Conservation (phyloP, 2,329 filamentous ascomycete genomes). For the Pseudogymnoascus sp. region DNA sequence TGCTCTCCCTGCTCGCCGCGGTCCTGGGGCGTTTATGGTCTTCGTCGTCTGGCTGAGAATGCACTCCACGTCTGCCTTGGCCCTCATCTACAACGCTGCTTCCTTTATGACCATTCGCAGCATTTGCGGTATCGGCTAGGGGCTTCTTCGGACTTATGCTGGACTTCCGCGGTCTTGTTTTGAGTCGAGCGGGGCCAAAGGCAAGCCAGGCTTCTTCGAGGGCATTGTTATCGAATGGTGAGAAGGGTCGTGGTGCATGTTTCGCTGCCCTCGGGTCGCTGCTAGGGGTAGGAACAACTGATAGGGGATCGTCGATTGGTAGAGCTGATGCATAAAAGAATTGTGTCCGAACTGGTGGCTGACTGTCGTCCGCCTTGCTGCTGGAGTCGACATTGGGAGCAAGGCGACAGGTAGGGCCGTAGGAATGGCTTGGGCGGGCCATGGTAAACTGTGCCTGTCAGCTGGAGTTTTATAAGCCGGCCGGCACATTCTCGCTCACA, state of each 20-base stretch:
- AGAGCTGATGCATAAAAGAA: conserved; percentile 82
- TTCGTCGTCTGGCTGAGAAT: not conserved
- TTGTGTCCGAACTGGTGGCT: conserved; percentile 57
- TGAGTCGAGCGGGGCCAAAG: conserved; percentile 39
- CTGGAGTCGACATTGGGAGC: conserved; percentile 16
- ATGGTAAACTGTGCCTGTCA: conserved; percentile 20
- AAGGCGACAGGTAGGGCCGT: conserved; percentile 27
- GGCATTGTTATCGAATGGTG: conserved; percentile 67
- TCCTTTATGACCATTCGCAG: not conserved
- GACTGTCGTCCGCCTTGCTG: conserved; percentile 32
- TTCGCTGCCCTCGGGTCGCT: conserved; percentile 46
- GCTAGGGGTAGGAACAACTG: conserved; percentile 48
- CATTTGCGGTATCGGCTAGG: not conserved
- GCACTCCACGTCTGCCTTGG: not conserved
- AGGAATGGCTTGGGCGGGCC: conserved; percentile 26
- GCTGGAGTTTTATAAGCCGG: not conserved
- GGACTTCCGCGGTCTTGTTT: not conserved
- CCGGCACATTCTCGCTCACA: not conserved
- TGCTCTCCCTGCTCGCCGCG: conserved; percentile 3
- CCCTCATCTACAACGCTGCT: not conserved
- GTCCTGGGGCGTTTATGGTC: not conserved
- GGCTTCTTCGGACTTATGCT: not conserved
- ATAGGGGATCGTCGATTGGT: conserved; percentile 84
- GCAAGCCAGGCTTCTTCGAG: conserved; percentile 71
- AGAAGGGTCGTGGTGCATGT: conserved; percentile 68